Evolutionary conservation across 2,329 filamentous ascomycete species (phyloP), one percentile per base, ranked within the genome.

Genomic region (Colletotrichum godetiae): DNA sequence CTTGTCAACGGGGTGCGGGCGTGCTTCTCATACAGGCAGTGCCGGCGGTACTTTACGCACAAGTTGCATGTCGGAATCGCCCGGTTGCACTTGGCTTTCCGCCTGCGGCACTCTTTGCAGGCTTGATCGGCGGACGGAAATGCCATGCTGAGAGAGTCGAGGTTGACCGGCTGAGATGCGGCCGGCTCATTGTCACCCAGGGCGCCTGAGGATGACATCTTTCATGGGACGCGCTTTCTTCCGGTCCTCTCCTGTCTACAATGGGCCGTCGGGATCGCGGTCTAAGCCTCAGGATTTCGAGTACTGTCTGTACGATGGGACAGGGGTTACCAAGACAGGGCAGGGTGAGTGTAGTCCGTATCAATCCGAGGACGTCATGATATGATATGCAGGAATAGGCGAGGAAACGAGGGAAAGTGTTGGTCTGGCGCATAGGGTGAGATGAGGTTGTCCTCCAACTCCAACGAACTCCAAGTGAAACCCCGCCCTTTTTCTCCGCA

Each of bases 11-110:
- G 86, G 13, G 86, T 88, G 57, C 83, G 81, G n/a, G 81, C 81
- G 63, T 86, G 83, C 74, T 84, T 86, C 75, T 88, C 86, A 68
- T 88, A 88, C 7, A 86, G 78, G 72, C 86, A 88, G 72, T 85
- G 83, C 15, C 86, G 79, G 55, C 83, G 80, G 75, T 86, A 85
- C 68, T 83, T 83, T 60, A 81, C 76, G 75, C 85, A 88, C 19
- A 83, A 76, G 52, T 80, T 79, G 72, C 83, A 85, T 4, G 78
- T 82, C 12, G 83, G 83, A 35, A 84, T 78, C 4, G 77, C 78
- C 52, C 79, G 78, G 68, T 84, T 81, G 74, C 83, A 85, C 57
- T 82, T 79, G 13, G 83, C 81, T 76, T 85, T 85, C 46, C 83
- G 75, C 33, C 83, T 78, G 22, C 82, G 79, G 68, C 84, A 85